Conservation (phyloP, 768 basidiomycete genomes). For the Rhizopogon roseolus region DNA sequence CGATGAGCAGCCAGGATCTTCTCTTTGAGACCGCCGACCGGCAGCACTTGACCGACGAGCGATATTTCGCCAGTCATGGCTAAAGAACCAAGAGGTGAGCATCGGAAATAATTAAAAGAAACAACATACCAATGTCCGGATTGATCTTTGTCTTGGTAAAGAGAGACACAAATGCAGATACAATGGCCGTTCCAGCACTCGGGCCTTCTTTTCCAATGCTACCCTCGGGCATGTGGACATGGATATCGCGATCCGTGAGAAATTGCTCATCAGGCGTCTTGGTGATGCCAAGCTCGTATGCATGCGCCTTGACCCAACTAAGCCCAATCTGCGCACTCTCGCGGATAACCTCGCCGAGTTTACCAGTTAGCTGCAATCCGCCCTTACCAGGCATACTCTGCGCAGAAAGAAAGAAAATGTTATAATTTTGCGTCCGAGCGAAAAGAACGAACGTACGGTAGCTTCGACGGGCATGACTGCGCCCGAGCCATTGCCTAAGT, state of each 20-base stretch:
- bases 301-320: slow-evolving; percentile 90
- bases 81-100: slow-evolving; percentile 20
- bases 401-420: neutral
- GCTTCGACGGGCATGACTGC: slow-evolving; percentile 98
- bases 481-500: slow-evolving; percentile 93
- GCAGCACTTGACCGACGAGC: slow-evolving; percentile 91
- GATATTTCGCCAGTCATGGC: slow-evolving; percentile 99
- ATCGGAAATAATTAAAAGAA: slow-evolving; percentile 1
- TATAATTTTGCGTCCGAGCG: neutral
- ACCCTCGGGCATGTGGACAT: slow-evolving; percentile 97
- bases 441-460: slow-evolving; percentile 48
- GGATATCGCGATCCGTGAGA: slow-evolving; percentile 82
- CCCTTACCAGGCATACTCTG: slow-evolving; percentile 98
- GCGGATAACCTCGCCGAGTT: slow-evolving; percentile 95
- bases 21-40: slow-evolving; percentile 94
- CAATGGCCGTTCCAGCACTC: slow-evolving; percentile 90
- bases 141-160: slow-evolving; percentile 81
- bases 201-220: slow-evolving; percentile 95
- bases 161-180: slow-evolving; percentile 87
- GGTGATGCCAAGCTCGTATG: slow-evolving; percentile 86
- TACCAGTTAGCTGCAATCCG: slow-evolving; percentile 86
- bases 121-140: slow-evolving; percentile 78
- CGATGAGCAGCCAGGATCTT: slow-evolving; percentile 97
- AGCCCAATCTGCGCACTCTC: slow-evolving; percentile 95
- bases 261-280: slow-evolving; percentile 65